These are phyloP conservation scores for Lasiodiplodia citricola DNA, from an alignment of 2,329 filamentous ascomycete genomes.

Conservation along the genomic window DNA sequence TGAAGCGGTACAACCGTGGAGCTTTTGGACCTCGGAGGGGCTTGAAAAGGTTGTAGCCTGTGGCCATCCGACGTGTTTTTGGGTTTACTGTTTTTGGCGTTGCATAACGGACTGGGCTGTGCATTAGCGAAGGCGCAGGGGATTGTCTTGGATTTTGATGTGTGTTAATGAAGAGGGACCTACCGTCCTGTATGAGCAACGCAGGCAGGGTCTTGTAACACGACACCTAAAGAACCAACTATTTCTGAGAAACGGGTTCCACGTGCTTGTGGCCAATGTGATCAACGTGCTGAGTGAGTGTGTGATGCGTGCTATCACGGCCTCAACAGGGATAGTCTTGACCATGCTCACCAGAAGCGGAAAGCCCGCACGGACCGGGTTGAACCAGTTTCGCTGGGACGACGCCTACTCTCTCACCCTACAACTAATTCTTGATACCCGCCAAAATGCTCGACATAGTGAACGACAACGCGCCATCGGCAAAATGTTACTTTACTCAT, in stretches of 20 bases:
- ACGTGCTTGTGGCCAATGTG: background rate
- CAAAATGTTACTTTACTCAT: slow-evolving; percentile 78
- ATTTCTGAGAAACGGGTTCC: background rate
- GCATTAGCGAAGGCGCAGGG: slow-evolving; percentile 25
- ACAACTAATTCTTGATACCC: background rate
- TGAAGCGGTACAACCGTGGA: slow-evolving; percentile 43
- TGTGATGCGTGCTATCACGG: background rate
- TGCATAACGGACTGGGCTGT: slow-evolving; percentile 3
- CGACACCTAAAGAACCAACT: background rate
- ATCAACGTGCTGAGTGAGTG: background rate
- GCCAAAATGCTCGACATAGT: slow-evolving; percentile 42
- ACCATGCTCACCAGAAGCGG: background rate
- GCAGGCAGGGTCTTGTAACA: background rate
- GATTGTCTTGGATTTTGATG: background rate
- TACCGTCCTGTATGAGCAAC: background rate
- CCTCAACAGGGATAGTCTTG: background rate
- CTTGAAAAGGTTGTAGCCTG: slow-evolving; percentile 38
- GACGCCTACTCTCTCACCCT: background rate
- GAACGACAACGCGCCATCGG: slow-evolving; percentile 42
- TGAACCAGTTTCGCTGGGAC: background rate
- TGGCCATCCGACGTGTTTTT: background rate
- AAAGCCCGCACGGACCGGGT: slow-evolving; percentile 10
- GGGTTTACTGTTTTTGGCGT: background rate
- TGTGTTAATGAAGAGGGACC: background rate
- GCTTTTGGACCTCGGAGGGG: slow-evolving; percentile 45